These are phyloP conservation scores for Eutrema salsugineum DNA, from an alignment of 441 rosid genomes.

Conservation along the genomic window DNA sequence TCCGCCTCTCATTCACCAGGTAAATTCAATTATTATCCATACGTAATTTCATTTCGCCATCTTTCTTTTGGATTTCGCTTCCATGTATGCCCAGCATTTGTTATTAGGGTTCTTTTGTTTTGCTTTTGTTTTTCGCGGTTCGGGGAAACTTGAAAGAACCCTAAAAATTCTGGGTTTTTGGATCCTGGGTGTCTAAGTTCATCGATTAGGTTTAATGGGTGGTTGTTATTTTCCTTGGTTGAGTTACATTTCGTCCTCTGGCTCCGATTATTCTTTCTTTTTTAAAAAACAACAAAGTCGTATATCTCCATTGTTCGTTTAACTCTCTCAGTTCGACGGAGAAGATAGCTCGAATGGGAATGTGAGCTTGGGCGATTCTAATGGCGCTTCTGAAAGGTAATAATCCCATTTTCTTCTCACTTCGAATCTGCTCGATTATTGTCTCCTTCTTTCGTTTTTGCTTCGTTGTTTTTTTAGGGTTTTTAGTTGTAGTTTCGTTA, in stretches of 20 bases:
- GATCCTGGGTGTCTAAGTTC: constrained; percentile 30
- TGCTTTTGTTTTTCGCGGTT: background rate
- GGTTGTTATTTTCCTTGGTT: constrained; percentile 32
- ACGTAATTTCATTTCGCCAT: background rate
- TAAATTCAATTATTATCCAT: constrained; percentile 13
- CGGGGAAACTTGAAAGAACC: constrained; percentile 40
- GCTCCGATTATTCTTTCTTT: constrained; percentile 22
- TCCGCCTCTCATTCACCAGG: constrained; percentile 40
- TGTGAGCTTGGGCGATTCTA: constrained; percentile 66
- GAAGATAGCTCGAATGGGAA: constrained; percentile 56
- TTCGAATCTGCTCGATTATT: constrained; percentile 26
- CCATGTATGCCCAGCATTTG: constrained; percentile 31
- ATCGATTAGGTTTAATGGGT: constrained; percentile 50
- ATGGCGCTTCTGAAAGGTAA: constrained; percentile 65
- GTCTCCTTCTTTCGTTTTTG: constrained; percentile 12
- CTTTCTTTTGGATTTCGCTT: constrained; percentile 15
- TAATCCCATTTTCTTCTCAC: constrained; percentile 13
- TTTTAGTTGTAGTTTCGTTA: constrained; percentile 19
- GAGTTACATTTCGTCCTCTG: constrained; percentile 15
- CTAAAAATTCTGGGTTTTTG: constrained; percentile 44
- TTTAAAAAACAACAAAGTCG: background rate
- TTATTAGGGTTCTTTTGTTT: constrained; percentile 32
- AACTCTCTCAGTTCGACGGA: constrained; percentile 42
- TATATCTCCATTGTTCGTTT: background rate
- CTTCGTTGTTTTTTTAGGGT: constrained; percentile 43